phyloP scores from a whole-genome alignment of 345 rosid genomes.

The Citrus glauca region DNA sequence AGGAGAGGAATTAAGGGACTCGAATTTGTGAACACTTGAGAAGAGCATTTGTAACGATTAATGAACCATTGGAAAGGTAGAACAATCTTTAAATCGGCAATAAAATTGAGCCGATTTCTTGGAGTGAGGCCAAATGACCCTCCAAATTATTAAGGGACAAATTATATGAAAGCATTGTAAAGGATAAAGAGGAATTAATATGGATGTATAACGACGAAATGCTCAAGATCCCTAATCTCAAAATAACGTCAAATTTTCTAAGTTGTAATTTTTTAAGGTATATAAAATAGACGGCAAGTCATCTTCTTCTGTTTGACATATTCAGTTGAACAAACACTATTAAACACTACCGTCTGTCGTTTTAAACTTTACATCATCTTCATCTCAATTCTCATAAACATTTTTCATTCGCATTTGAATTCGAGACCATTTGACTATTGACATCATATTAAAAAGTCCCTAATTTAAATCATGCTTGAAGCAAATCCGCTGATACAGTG shows the following conservation, averaged over 20 bases:
- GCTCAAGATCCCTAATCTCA: neutral
- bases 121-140: neutral
- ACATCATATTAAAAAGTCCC: neutral
- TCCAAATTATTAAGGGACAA: slow-evolving; percentile 8
- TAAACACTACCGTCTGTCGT: too few relatives aligned
- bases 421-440: neutral
- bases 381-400: too few relatives aligned
- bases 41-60: too few relatives aligned
- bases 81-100: neutral
- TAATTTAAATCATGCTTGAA: too few relatives aligned
- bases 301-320: too few relatives aligned
- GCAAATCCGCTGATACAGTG: accelerated
- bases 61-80: too few relatives aligned
- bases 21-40: neutral
- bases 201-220: neutral
- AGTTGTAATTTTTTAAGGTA: too few relatives aligned
- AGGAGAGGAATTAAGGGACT: neutral
- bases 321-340: too few relatives aligned
- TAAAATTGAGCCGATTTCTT: neutral
- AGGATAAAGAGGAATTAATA: neutral
- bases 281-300: too few relatives aligned
- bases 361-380: too few relatives aligned
- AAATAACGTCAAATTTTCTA: too few relatives aligned
- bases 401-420: too few relatives aligned
- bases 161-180: neutral